These are phyloP conservation scores for Hibiscus mutabilis DNA, from an alignment of 345 rosid species.

Conservation along the genomic window DNA sequence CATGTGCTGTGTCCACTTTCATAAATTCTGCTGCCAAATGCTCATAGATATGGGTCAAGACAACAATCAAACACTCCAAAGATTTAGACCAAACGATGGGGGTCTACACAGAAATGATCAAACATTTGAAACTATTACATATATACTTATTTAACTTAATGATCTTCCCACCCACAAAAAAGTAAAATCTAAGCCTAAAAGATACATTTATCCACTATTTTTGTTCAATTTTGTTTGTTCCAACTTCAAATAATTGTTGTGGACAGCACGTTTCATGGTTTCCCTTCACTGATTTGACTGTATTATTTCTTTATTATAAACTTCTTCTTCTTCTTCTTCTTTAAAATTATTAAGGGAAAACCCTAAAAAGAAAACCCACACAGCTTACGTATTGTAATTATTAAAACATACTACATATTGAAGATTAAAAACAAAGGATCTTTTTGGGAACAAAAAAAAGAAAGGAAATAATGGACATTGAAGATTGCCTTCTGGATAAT, in stretches of 20 bases:
- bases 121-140: no score
- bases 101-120: neutral
- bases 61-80: conserved; percentile 2
- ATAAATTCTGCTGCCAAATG: neutral
- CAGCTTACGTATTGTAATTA: neutral
- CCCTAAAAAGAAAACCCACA: neutral
- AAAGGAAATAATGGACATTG: neutral
- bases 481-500: no score
- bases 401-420: neutral
- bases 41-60: neutral
- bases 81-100: neutral
- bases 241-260: neutral
- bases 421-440: neutral
- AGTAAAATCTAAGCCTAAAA: no score
- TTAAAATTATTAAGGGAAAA: neutral
- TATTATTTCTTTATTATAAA: no score
- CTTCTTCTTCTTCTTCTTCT: no score
- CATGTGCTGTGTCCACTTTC: neutral
- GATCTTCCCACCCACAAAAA: neutral
- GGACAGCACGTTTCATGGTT: conserved; percentile 2
- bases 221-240: neutral
- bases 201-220: no score
- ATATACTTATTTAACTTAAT: neutral
- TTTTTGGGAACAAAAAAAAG: neutral
- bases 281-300: neutral